These are phyloP conservation scores for Suhomyces maxii DNA, from an alignment of 1,139 yeast species.

Conservation along the genomic window DNA sequence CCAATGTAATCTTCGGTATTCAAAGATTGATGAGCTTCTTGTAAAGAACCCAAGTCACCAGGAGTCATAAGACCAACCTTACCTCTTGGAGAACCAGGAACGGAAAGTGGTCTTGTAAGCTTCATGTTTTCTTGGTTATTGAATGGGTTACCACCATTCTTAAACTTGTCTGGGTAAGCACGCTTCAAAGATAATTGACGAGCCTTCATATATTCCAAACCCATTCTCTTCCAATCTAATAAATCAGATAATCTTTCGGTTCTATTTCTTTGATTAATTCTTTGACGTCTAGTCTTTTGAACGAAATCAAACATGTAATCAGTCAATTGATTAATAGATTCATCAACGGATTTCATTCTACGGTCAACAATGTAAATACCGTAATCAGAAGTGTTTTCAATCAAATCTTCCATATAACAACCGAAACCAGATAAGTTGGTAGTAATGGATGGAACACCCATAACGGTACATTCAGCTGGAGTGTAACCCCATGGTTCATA, in stretches of 20 bases:
- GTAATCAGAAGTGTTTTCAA: conserved; percentile 91
- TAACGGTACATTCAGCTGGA: conserved; percentile 98
- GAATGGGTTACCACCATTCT: conserved; percentile 63
- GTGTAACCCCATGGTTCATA: conserved; percentile 99
- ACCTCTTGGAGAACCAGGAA: conserved; percentile 89
- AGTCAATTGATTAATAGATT: conserved; percentile 86
- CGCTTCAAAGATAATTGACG: conserved; percentile 88
- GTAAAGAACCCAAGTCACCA: conserved; percentile 95
- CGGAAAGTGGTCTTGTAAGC: conserved; percentile 88
- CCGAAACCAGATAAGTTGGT: conserved; percentile 97
- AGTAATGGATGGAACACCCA: conserved; percentile 99
- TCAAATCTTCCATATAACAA: conserved; percentile 96
- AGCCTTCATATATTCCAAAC: conserved; percentile 92
- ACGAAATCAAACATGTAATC: conserved; percentile 89
- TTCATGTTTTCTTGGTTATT: conserved; percentile 56
- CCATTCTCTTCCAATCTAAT: conserved; percentile 98
- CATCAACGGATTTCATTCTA: conserved; percentile 90
- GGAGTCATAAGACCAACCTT: conserved; percentile 83
- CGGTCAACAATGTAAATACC: conserved; percentile 97
- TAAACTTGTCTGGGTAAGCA: conserved; percentile 88
- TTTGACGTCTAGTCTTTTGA: conserved; percentile 88
- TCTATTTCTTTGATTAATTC: conserved; percentile 96
- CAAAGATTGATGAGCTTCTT: conserved; percentile 74
- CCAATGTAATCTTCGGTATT: conserved; percentile 80
- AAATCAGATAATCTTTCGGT: conserved; percentile 91